A percentile compares a stretch with the other conserved stretches of the same genome.
phyloP scores from a whole-genome alignment of 805 yeast genomes.

The Millerozyma miso region DNA sequence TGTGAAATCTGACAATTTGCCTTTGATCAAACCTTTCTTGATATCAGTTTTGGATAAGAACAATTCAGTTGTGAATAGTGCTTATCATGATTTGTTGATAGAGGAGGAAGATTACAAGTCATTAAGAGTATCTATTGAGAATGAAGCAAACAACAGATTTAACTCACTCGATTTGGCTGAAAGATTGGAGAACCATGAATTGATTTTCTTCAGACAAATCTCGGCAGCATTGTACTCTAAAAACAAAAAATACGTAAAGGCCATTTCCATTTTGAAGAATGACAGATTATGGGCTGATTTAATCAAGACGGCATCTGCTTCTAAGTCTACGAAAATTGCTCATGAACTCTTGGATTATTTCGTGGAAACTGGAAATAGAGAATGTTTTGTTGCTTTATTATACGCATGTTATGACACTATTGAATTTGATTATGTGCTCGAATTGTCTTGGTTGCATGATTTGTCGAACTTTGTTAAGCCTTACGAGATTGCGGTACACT shows the following conservation, averaged over 20 bases:
- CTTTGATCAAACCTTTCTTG: slow-evolving; percentile 92
- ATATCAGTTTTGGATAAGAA: slow-evolving; percentile 88
- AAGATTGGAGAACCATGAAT: slow-evolving; percentile 85
- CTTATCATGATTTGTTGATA: slow-evolving; percentile 90
- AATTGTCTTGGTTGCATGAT: slow-evolving; percentile 85
- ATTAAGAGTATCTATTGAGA: slow-evolving; percentile 78
- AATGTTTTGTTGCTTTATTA: slow-evolving; percentile 86
- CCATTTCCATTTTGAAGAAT: slow-evolving; percentile 80
- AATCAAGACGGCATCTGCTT: slow-evolving; percentile 83
- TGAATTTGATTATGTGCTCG: slow-evolving; percentile 78
- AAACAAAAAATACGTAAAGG: slow-evolving; percentile 89
- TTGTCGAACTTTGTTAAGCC: slow-evolving; percentile 87
- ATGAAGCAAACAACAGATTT: slow-evolving; percentile 74
- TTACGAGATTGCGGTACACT: slow-evolving; percentile 77
- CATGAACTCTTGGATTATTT: slow-evolving; percentile 86
- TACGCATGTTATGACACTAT: slow-evolving; percentile 80
- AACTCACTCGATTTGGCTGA: slow-evolving; percentile 90
- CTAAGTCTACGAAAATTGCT: slow-evolving; percentile 74
- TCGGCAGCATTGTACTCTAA: slow-evolving; percentile 92
- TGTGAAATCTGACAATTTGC: slow-evolving; percentile 92
- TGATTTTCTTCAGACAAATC: slow-evolving; percentile 91
- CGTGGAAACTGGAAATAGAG: slow-evolving; percentile 95
- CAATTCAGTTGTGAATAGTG: slow-evolving; percentile 85
- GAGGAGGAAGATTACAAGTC: slow-evolving; percentile 97
- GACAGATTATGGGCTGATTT: slow-evolving; percentile 96